These are phyloP conservation scores for Clavispora vitiphila DNA, from an alignment of 805 yeast genomes.

Conservation along the genomic window DNA sequence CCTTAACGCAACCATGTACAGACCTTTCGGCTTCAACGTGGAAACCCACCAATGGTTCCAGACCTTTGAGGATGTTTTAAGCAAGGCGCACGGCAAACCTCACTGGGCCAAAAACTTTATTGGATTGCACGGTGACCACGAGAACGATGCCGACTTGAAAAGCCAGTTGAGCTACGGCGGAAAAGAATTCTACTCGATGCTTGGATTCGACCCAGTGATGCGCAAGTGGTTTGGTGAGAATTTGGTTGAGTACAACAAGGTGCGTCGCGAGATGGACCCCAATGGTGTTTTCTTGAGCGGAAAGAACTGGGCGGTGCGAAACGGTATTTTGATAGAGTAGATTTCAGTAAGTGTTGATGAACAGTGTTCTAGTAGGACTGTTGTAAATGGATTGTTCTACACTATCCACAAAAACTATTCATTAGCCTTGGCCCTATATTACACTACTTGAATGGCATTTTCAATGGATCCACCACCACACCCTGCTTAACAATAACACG, in stretches of 20 bases:
- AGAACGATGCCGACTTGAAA: slow-evolving; percentile 30
- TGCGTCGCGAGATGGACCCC: slow-evolving; percentile 73
- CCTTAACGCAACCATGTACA: slow-evolving; percentile 90
- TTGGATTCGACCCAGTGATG: slow-evolving; percentile 68
- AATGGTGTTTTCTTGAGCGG: slow-evolving; percentile 75
- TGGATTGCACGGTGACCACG: slow-evolving; percentile 45
- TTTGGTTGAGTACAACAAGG: slow-evolving; percentile 52
- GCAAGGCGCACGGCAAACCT: slow-evolving; percentile 83
- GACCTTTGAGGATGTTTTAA: slow-evolving; percentile 74
- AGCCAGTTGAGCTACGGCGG: slow-evolving; percentile 39
- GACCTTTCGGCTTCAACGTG: slow-evolving; percentile 81
- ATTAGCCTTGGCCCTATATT: not conserved
- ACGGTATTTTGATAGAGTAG: slow-evolving; percentile 53
- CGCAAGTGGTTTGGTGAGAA: slow-evolving; percentile 78
- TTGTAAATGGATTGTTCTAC: not conserved
- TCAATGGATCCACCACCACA: slow-evolving; percentile 83
- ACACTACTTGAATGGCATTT: slow-evolving; percentile 66
- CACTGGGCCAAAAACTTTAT: slow-evolving; percentile 98
- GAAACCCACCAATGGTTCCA: slow-evolving; percentile 77
- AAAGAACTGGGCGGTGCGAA: slow-evolving; percentile 73
- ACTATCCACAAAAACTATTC: not conserved
- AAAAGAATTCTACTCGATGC: slow-evolving; percentile 62
- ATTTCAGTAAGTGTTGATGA: not conserved
- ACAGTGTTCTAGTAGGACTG: not conserved
- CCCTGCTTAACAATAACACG: slow-evolving; percentile 83